Base-by-base conservation (phyloP, 441 rosid species). In the Croton laevigatus region DNA sequence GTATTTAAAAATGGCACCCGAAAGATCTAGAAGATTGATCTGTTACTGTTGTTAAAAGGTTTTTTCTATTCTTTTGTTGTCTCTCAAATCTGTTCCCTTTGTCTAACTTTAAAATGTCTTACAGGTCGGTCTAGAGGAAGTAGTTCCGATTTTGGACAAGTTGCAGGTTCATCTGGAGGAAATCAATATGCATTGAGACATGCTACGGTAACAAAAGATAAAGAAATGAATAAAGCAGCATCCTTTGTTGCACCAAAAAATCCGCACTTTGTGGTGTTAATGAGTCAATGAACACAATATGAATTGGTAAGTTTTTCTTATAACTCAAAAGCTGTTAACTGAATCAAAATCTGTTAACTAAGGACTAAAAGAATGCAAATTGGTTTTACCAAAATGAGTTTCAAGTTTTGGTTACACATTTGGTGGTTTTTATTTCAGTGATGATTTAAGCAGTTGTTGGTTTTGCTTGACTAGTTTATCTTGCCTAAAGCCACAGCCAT, bases 241-340 rank as follows among this genome's bases (percentile, higher is more conserved):
- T 3, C 69, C 34, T 32, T 37, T 51, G 12, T 19, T 60, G 22
- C 44, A 27, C 76, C 75, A 0, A 32, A 64, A 54, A 69, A 53
- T 55, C 78, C 75, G n/a, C 52, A 73, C 34, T 80, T 71, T 40
- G 75, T 38, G n/a, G 5, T 51, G 20, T 2, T 12, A 42, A 10
- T 74, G 10, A 17, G 40, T 16, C 54, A 3, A 14, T 14, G 52
- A 19, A 6, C 65, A 2, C 17, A 3, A 54, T 65, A 36, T 58
- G 1, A 0, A 27, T 4, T 75, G 77, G 82, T 76, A 12, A 69
- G 59, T 69, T 46, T 27, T 6, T 52, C 44, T 40, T 37, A 16
- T 48, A 45, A n/a, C n/a, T n/a, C n/a, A n/a, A n/a, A n/a, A n/a
- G n/a, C n/a, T n/a, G n/a, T n/a, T n/a, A n/a, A n/a, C n/a, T n/a